These are phyloP conservation scores for Phalaenopsis equestris DNA, from an alignment of 106 monocot species.

Conservation along the genomic window DNA sequence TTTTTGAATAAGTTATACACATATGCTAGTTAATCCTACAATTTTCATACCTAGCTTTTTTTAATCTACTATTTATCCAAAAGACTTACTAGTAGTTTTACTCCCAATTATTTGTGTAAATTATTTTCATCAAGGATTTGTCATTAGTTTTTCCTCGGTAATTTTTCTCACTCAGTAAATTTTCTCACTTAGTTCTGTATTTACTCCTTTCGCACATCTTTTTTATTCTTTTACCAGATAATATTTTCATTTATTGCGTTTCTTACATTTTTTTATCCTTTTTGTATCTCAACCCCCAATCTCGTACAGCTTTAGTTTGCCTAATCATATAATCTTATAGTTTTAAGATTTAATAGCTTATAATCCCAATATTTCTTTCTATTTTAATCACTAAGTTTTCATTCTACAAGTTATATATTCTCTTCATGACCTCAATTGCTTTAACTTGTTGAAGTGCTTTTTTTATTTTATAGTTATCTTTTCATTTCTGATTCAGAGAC, in stretches of 20 bases:
- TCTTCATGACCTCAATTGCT: too few relatives aligned
- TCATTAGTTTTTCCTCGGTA: background rate
- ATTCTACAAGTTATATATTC: too few relatives aligned
- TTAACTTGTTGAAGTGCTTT: too few relatives aligned
- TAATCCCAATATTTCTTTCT: too few relatives aligned
- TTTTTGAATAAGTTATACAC: background rate
- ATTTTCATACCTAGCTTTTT: background rate
- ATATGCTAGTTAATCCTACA: background rate
- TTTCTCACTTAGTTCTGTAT: background rate
- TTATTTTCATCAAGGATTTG: background rate
- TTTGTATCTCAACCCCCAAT: too few relatives aligned
- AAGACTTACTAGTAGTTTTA: background rate
- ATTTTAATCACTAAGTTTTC: too few relatives aligned
- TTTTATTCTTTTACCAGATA: background rate
- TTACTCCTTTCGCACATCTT: background rate
- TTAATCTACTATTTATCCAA: background rate
- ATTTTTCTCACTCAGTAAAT: background rate
- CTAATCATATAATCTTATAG: too few relatives aligned
- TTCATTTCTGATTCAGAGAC: too few relatives aligned
- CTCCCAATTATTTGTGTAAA: background rate
- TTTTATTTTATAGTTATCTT: too few relatives aligned
- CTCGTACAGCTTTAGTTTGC: too few relatives aligned
- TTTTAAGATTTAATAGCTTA: too few relatives aligned
- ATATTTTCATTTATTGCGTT: background rate
- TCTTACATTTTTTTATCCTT: background rate